Percentiles rank a stretch among this genome's conserved stretches.
Conservation (phyloP, 2,329 filamentous ascomycete species). For the Aspergillus fijiensis region DNA sequence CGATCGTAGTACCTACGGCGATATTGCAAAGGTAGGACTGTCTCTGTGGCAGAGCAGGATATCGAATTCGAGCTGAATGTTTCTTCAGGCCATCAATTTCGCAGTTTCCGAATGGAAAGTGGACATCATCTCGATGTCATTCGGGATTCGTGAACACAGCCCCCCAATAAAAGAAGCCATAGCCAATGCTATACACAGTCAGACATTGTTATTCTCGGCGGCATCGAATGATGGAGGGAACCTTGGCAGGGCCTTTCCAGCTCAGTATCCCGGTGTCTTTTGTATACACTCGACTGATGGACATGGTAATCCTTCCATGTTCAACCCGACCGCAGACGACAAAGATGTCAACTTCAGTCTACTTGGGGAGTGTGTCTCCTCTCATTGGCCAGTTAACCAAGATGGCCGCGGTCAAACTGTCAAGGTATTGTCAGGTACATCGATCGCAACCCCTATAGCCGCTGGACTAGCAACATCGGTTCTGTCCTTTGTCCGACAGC, state of each 20-base stretch:
- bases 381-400: slow-evolving; percentile 13
- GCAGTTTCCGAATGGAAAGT: slow-evolving; percentile 16
- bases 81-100: slow-evolving; percentile 14
- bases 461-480: slow-evolving; percentile 13
- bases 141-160: slow-evolving; percentile 15
- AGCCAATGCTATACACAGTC: slow-evolving; percentile 12
- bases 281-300: slow-evolving; percentile 17
- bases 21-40: slow-evolving; percentile 20
- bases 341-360: slow-evolving; percentile 16
- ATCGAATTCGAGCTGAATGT: not conserved
- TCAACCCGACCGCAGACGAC: slow-evolving; percentile 14
- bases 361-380: slow-evolving; percentile 15
- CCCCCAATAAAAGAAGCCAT: slow-evolving; percentile 12
- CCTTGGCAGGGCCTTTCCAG: slow-evolving; percentile 15
- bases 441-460: slow-evolving; percentile 16
- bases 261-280: slow-evolving; percentile 15
- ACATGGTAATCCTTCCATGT: slow-evolving; percentile 13
- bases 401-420: slow-evolving; percentile 7
- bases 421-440: slow-evolving; percentile 10
- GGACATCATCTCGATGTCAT: slow-evolving; percentile 19
- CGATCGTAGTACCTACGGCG: slow-evolving; percentile 18
- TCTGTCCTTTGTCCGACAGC: slow-evolving; percentile 8
- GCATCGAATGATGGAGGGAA: slow-evolving; percentile 18
- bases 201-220: slow-evolving; percentile 13
- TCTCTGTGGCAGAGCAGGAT: not conserved